Conservation (phyloP, 495 filamentous ascomycete genomes). For the Penicillium mononematosum region DNA sequence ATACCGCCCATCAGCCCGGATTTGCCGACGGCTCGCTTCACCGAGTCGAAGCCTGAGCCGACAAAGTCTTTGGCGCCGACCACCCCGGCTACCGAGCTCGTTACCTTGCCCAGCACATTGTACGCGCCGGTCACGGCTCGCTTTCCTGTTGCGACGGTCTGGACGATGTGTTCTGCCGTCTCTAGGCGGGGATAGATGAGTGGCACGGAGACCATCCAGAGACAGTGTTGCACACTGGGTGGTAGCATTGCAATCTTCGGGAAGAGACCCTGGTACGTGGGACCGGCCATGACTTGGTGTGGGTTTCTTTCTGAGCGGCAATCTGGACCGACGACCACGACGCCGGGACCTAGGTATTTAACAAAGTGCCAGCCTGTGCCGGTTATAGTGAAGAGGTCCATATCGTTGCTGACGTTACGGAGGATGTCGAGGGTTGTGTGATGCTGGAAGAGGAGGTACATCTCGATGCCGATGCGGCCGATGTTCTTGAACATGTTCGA, state of each 20-base stretch:
- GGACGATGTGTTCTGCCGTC: conserved; percentile 81
- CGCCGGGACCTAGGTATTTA: conserved; percentile 89
- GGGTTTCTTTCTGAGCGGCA: conserved; percentile 88
- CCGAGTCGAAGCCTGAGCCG: conserved; percentile 82
- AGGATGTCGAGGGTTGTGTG: conserved; percentile 94
- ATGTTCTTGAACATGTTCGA: conserved; percentile 98
- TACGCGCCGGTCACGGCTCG: conserved; percentile 93
- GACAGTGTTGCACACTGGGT: conserved; percentile 88
- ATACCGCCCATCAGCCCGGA: conserved; percentile 90
- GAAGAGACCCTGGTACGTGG: conserved; percentile 95
- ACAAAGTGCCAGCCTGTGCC: conserved; percentile 97
- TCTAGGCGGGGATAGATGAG: conserved; percentile 89
- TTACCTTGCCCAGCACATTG: conserved; percentile 91
- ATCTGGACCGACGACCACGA: conserved; percentile 86
- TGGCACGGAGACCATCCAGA: conserved; percentile 91
- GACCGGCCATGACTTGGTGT: conserved; percentile 89
- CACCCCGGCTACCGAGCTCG: conserved; percentile 88
- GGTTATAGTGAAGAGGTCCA: conserved; percentile 94
- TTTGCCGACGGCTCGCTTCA: conserved; percentile 96
- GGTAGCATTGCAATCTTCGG: conserved; percentile 93
- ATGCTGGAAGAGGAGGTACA: conserved; percentile 99
- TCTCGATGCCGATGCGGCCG: conserved; percentile 93
- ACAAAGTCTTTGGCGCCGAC: conserved; percentile 93
- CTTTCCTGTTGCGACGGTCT: conserved; percentile 92
- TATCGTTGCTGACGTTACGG: conserved; percentile 77